A percentile compares a stretch with the other conserved stretches of the same genome.
Conservation (phyloP, 768 basidiomycete genomes). For the Auricularia heimuer region DNA sequence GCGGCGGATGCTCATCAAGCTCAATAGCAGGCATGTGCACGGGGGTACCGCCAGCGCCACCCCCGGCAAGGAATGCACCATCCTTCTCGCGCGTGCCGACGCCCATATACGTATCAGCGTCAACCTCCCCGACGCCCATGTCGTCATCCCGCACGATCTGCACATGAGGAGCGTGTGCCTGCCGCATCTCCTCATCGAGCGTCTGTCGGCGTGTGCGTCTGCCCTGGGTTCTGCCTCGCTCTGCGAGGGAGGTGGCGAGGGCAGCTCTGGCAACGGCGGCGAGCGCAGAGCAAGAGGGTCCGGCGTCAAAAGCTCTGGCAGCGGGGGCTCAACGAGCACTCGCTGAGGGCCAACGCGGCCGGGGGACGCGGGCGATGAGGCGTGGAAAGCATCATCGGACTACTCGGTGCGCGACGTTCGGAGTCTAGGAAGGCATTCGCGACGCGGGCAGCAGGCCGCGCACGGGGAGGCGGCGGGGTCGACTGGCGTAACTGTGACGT, state of each 20-base stretch:
- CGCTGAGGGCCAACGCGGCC: neutral
- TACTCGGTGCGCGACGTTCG: neutral
- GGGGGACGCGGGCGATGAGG: neutral
- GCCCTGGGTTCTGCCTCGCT: neutral
- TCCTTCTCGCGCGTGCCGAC: constrained; percentile 45
- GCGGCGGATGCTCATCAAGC: neutral
- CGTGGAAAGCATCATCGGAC: neutral
- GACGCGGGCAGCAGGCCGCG: neutral
- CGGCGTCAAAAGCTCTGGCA: neutral
- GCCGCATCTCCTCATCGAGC: constrained; percentile 56
- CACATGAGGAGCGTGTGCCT: neutral
- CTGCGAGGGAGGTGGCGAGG: neutral
- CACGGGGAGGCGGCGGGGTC: neutral
- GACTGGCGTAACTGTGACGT: neutral
- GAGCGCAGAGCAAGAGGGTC: neutral
- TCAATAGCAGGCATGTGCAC: constrained; percentile 22
- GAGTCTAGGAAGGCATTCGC: neutral
- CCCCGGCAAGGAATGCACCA: constrained; percentile 59
- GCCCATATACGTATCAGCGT: constrained; percentile 42
- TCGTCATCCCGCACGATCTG: constrained; percentile 26
- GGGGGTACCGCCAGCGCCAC: constrained; percentile 61
- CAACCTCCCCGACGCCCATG: constrained; percentile 17
- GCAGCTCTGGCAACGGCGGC: neutral
- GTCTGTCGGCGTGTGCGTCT: constrained; percentile 33
- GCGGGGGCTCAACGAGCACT: neutral